These are phyloP conservation scores for Cryptococcus jaspeensis DNA, from an alignment of 1,284 basidiomycete species.

Conservation along the genomic window DNA sequence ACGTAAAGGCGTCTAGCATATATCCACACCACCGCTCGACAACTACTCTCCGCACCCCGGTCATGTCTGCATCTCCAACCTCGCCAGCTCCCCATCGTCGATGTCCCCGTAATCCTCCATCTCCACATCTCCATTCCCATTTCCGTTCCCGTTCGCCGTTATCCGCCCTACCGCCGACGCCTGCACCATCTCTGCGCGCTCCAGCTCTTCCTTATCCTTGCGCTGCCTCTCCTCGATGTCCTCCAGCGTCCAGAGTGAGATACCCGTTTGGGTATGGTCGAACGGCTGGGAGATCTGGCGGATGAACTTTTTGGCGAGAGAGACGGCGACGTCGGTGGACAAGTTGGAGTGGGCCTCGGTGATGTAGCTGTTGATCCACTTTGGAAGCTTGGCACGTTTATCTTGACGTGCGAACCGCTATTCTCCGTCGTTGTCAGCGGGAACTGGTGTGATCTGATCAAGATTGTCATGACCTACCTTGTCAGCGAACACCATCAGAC, in stretches of 20 bases:
- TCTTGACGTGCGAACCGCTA: conserved; percentile 95
- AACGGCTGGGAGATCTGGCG: conserved; percentile 96
- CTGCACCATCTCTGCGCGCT: conserved; percentile 21
- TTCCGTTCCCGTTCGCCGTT: conserved; percentile 1
- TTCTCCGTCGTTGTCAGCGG: conserved; percentile 4
- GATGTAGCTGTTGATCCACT: conserved; percentile 99
- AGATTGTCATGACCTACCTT: conserved; percentile 61
- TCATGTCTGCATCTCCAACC: conserved; percentile 27
- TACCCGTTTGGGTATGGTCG: conserved; percentile 89
- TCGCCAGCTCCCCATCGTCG: conserved; percentile 42
- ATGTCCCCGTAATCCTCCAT: conserved; percentile 21
- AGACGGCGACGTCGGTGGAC: conserved; percentile 97
- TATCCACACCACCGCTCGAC: no score
- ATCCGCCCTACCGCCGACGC: conserved; percentile 1
- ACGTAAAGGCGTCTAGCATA: no score
- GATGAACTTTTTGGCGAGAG: conserved; percentile 94
- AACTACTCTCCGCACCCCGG: no score
- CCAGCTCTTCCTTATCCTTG: conserved; percentile 41
- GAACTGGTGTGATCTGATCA: not conserved
- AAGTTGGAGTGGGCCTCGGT: conserved; percentile 95
- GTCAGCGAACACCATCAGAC: conserved; percentile 98
- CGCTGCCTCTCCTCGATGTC: conserved; percentile 48
- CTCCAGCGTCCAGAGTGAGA: conserved; percentile 82
- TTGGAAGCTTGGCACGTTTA: conserved; percentile 93
- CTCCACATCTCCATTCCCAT: conserved; percentile 8